Evolutionary conservation across 371 early-diverging fungal genomes (phyloP), one percentile per base, ranked within the genome.

Genomic region (Mortierella sp.): DNA sequence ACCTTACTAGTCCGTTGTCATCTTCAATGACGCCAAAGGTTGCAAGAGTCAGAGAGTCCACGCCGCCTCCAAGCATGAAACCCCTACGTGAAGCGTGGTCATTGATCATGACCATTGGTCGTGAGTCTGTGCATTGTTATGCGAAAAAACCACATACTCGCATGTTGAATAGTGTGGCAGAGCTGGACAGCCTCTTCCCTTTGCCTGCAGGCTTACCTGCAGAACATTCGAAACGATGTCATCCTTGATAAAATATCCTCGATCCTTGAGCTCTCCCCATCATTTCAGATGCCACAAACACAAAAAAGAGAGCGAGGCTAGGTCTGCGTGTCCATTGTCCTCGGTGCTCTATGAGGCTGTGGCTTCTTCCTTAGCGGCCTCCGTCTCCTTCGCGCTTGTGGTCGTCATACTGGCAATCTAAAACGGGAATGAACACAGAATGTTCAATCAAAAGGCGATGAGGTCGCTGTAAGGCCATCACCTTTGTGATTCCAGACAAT

Each of bases 51-150:
- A n/a, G n/a, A n/a, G n/a, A 80, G 28, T 80, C 73, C 10, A 77
- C 52, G 14, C 59, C 67, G 45, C 80, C 78, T 43, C 78, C 80
- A 39, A 80, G 50, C 24, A 80, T 50, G 9, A 80, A 57, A 13
- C 80, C 80, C 73, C 74, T 40, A 27, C 5, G 44, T 29, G 16
- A 22, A 29, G 31, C 21, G 19, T 14, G 39, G 14, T 27, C 16
- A 4, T 45, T 25, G 29, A 19, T 24, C n/a, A 53, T 17, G 45
- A 14, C 44, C 31, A 25, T 47, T 25, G 25, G 25, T 4, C 9
- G 22, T 22, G 50, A 24, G 31, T 29, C 7, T 56, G 14, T 50
- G 28, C 45, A 41, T 27, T 22, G 48, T 6, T n/a, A 19, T 47
- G 19, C n/a, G 16, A 31, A 41, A 31, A 39, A 29, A 41, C 27